Base-by-base conservation (phyloP, 139 green algal genomes). In the Chlorella sp. region DNA sequence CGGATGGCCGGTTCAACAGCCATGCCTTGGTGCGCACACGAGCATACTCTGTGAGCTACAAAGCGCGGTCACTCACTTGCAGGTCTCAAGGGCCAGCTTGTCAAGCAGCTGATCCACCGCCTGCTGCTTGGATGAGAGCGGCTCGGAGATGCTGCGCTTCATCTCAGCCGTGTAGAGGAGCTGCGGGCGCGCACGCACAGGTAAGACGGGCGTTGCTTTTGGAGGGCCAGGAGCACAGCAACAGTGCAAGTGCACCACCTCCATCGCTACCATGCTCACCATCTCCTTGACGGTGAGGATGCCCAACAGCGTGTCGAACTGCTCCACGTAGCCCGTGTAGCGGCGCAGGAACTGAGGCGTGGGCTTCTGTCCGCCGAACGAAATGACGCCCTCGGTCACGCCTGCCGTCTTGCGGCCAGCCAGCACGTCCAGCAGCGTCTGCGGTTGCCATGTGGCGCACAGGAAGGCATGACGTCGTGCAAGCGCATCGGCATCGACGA, bases 101-200 rank as follows among this genome's bases (percentile, higher is more conserved):
- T 31, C 31, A 2, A 73, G 0, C 91, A 91, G 50, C 29, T 76
- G 31, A 1, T 90, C 81, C 71, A 96, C 90, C 24, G 74, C 81
- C 29, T 42, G 74, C n/a, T 74, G 55, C 74, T 95, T 90, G 60
- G 24, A 32, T 3, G 70, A 69, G 26, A 82, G 35, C 1, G 77
- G 55, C 82, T 89, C 79, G 10, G 5, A 35, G 2, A 67, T 34
- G 0, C 81, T 75, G n/a, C 82, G 75, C 81, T 93, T 92, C 42
- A 96, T 82, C 73, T 94, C 88, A 1, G 86, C 86, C 0, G 88
- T 95, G 83, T 96, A 96, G 73, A 92, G 60, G 36, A 96, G 77
- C 89, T 22, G 75, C 62, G 29, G 30, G 36, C 55, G 27, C 42
- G n/a, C n/a, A n/a, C n/a, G n/a, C n/a, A n/a, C n/a, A n/a, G n/a